Conservation (phyloP, 2,329 filamentous ascomycete genomes). For the Fusarium sp. region DNA sequence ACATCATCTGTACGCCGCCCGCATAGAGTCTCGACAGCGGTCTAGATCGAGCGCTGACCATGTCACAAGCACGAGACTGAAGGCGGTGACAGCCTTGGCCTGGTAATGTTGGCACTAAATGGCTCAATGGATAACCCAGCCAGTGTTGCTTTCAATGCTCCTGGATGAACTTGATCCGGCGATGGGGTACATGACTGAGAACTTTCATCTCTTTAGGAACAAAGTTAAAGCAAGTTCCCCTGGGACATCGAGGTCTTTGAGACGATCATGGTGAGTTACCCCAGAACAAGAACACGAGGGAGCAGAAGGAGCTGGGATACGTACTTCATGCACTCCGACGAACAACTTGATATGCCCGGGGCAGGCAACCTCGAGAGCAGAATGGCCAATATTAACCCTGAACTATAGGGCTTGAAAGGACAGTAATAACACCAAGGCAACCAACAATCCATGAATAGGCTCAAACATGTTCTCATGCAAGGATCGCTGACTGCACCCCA, state of each 20-base stretch:
- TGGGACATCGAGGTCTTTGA: background rate
- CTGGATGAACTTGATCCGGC: background rate
- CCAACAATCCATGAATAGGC: background rate
- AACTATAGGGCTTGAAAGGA: background rate
- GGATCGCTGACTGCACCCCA: background rate
- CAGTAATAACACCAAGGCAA: background rate
- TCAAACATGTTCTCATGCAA: background rate
- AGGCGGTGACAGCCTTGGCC: background rate
- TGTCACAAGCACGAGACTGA: background rate
- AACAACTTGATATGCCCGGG: background rate
- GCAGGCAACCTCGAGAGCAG: background rate
- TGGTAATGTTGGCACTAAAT: background rate
- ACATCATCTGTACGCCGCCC: background rate
- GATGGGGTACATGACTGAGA: background rate
- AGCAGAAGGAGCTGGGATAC: background rate
- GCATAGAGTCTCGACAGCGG: background rate
- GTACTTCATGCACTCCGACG: background rate
- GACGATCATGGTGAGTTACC: background rate
- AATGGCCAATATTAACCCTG: background rate
- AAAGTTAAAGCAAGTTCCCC: background rate
- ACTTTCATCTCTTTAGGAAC: background rate
- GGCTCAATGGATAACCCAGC: background rate
- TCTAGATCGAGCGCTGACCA: background rate
- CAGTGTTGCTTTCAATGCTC: background rate
- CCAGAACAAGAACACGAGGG: background rate